Conservation (phyloP, 202 grass and related monocot species). For the Zoysia matrella region DNA sequence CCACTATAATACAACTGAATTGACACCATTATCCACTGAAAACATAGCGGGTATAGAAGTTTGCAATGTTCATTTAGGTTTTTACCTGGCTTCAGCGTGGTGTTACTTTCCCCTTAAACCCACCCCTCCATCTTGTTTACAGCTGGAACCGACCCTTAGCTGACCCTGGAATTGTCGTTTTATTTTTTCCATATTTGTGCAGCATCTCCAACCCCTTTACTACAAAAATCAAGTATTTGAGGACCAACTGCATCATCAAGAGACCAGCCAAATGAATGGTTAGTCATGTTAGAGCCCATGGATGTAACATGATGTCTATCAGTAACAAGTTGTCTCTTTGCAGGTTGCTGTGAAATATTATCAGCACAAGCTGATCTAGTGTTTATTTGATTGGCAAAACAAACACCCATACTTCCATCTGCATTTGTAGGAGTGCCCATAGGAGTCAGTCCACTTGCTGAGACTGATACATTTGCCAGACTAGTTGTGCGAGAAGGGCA, state of each 20-base stretch:
- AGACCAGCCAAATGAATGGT: conserved; percentile 56
- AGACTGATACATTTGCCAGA: conserved; percentile 42
- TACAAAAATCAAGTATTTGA: conserved; percentile 53
- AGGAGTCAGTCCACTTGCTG: conserved; percentile 21
- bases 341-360: conserved; percentile 46
- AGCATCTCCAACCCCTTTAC: conserved; percentile 36
- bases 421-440: conserved; percentile 28
- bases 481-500: conserved; percentile 40
- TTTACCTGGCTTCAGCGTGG: conserved; percentile 51
- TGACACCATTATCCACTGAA: conserved; percentile 38
- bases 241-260: conserved; percentile 55
- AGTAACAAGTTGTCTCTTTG: conserved; percentile 53
- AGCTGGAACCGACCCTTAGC: not conserved
- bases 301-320: conserved; percentile 32
- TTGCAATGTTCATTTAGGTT: conserved; percentile 44
- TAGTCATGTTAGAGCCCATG: conserved; percentile 22
- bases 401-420: conserved; percentile 43
- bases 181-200: conserved; percentile 31
- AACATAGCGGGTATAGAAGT: conserved; percentile 43
- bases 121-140: conserved; percentile 37
- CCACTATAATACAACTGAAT: conserved; percentile 46
- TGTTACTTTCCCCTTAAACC: conserved; percentile 42
- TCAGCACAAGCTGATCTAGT: conserved; percentile 42
- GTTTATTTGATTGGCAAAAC: conserved; percentile 25
- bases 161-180: conserved; percentile 15